Evolutionary conservation across 305 asterid species (phyloP).

Genomic region (Nicotiana rustica): DNA sequence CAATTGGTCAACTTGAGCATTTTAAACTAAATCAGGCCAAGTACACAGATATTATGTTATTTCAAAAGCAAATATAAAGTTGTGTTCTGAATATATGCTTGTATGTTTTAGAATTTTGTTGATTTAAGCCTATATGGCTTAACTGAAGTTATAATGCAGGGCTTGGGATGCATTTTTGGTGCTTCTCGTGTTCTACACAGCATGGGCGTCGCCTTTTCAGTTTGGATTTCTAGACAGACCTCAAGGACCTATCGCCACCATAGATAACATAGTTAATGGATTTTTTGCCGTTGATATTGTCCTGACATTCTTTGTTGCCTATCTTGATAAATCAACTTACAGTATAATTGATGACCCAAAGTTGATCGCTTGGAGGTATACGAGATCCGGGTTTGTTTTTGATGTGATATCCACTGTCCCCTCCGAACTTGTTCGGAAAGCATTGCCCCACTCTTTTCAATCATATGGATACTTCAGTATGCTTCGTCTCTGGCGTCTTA

Average conservation of each 20-base stretch:
- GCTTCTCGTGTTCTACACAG: constrained; percentile 80
- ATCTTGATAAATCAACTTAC: constrained; percentile 66
- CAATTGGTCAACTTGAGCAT: too few species aligned
- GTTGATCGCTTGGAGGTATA: constrained; percentile 62
- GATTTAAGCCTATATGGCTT: not conserved
- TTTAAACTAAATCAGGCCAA: not conserved
- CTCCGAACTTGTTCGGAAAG: constrained; percentile 49
- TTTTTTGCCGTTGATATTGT: constrained; percentile 68
- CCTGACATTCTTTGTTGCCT: constrained; percentile 80
- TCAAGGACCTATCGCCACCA: constrained; percentile 45
- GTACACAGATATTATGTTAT: not conserved
- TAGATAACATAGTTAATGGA: constrained; percentile 66
- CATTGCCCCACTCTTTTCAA: constrained; percentile 46
- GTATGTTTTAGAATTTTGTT: not conserved
- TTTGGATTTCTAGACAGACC: constrained; percentile 71
- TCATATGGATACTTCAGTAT: constrained; percentile 62
- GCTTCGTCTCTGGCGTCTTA: constrained; percentile 94
- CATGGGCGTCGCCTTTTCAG: constrained; percentile 89
- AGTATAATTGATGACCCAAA: constrained; percentile 63
- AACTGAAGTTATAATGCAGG: constrained; percentile 50
- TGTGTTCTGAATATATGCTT: not conserved
- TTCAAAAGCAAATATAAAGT: not conserved
- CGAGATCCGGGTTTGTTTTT: constrained; percentile 59
- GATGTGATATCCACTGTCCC: constrained; percentile 75
- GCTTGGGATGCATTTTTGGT: constrained; percentile 65